phyloP scores from a whole-genome alignment of 1,139 yeast species.

The Lodderomyces margitis region DNA sequence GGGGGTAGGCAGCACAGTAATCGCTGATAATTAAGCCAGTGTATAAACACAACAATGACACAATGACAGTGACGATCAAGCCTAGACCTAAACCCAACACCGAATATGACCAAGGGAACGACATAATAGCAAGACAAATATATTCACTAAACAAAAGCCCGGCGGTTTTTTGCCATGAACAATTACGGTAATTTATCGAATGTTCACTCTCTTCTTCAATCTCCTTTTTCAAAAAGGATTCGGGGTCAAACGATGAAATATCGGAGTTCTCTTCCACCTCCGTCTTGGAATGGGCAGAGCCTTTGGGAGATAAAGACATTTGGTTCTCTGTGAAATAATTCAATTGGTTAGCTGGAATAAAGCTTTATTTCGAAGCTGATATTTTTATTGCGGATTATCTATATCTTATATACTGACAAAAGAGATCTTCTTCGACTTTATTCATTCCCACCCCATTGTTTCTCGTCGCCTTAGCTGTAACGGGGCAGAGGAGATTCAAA shows the following conservation, averaged over 20 bases:
- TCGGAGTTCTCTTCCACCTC: constrained; percentile 7
- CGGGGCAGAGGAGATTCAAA: too few species aligned
- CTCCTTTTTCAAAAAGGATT: constrained; percentile 13
- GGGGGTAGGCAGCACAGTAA: constrained; percentile 54
- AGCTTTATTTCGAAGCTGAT: too few species aligned
- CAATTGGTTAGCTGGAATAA: too few species aligned
- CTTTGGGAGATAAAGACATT: neutral
- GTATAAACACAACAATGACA: constrained; percentile 50
- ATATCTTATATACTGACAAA: neutral
- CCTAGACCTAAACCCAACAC: constrained; percentile 61
- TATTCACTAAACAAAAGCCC: constrained; percentile 59
- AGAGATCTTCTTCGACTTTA: neutral
- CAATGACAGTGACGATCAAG: constrained; percentile 50
- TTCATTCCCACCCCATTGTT: neutral
- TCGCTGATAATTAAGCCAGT: constrained; percentile 55
- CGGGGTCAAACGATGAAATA: constrained; percentile 11
- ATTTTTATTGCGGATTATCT: neutral
- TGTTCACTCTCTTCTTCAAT: constrained; percentile 11
- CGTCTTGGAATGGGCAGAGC: neutral
- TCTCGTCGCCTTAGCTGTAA: constrained; percentile 1
- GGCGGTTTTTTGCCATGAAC: constrained; percentile 59
- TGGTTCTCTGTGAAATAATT: neutral
- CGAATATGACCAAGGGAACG: constrained; percentile 65
- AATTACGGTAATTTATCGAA: constrained; percentile 47
- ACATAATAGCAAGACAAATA: constrained; percentile 60